Evolutionary conservation across 2,329 filamentous ascomycete genomes (phyloP).

Genomic region (Triangularia setosa): DNA sequence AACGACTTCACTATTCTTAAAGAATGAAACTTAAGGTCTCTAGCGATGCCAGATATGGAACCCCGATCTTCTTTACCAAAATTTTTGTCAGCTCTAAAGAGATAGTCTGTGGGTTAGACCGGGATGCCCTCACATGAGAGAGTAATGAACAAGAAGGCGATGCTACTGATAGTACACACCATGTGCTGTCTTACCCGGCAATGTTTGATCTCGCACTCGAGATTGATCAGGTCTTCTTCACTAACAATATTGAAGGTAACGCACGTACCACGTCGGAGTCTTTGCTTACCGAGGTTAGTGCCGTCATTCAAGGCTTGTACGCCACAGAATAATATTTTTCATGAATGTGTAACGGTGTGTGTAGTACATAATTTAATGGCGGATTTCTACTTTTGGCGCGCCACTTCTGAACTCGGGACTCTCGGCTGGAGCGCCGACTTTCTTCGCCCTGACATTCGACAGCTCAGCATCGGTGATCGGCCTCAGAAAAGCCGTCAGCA

Average conservation of each 20-base stretch:
- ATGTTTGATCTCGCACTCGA: too few species aligned
- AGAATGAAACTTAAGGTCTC: too few species aligned
- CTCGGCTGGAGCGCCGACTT: slow-evolving; percentile 16
- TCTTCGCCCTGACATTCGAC: slow-evolving; percentile 3
- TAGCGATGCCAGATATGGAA: too few species aligned
- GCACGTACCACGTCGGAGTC: slow-evolving; percentile 12
- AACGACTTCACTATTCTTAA: too few species aligned
- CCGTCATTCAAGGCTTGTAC: background rate
- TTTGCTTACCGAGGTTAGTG: slow-evolving; percentile 1
- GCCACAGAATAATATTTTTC: background rate
- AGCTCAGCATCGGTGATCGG: slow-evolving; percentile 16
- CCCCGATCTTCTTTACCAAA: too few species aligned
- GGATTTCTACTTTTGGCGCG: background rate
- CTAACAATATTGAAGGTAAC: background rate
- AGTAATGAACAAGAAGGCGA: too few species aligned
- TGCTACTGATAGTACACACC: too few species aligned
- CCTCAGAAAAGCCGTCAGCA: slow-evolving; percentile 17
- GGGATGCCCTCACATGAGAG: too few species aligned
- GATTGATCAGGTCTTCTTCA: too few species aligned
- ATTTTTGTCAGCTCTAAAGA: too few species aligned
- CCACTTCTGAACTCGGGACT: slow-evolving; percentile 8
- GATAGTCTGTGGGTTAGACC: too few species aligned
- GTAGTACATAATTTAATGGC: background rate
- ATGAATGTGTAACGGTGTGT: background rate
- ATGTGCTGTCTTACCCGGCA: too few species aligned